Evolutionary conservation across 1,139 yeast genomes (phyloP), one percentile per base, ranked within the genome.

Genomic region (Debaryomycetaceae sp.): DNA sequence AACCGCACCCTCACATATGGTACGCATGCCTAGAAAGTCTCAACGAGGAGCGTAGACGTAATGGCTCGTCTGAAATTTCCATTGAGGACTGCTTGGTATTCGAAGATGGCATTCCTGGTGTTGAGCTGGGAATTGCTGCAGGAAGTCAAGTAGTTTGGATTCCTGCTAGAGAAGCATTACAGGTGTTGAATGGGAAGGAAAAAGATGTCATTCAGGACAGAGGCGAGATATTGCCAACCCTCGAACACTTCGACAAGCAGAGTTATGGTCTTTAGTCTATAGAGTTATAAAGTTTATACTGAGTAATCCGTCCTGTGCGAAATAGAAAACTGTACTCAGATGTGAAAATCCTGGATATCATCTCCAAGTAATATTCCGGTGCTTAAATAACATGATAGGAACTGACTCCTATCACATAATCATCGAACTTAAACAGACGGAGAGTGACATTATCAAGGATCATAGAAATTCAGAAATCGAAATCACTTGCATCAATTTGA

Each of bases 91-190:
- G 96, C 56, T 66, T 93, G 35, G 86, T 93, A 1, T 93, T 93
- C 63, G 99, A 93, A 66, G 99, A 93, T 65, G 98, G 97, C 1
- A 72, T 89, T 39, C 91, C 96, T 1, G 98, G 98, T 1, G 93
- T 90, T 27, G 58, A 71, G 24, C 86, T 96, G 5, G 99, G 96
- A 7, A 55, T 63, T 14, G 85, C 90, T 8, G 88, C 97, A 31
- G 90, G 90, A n/a, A 87, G 89, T 11, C 77, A 74, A 43, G 96
- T 91, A 7, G 76, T 91, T 40, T 93, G 98, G 98, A 86, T 91
- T 14, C 98, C 99, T 5, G 95, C 91, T 62, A 74, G 74, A 17
- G 78, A 84, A 43, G 95, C 95, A 0, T 60, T 79, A 38, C 69
- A 74, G 30, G 76, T 78, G 14, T 63, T 86, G 41, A 62, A 68